Evolutionary conservation across 2,329 filamentous ascomycete genomes (phyloP).

Genomic region (Curvularia eragrostidis): DNA sequence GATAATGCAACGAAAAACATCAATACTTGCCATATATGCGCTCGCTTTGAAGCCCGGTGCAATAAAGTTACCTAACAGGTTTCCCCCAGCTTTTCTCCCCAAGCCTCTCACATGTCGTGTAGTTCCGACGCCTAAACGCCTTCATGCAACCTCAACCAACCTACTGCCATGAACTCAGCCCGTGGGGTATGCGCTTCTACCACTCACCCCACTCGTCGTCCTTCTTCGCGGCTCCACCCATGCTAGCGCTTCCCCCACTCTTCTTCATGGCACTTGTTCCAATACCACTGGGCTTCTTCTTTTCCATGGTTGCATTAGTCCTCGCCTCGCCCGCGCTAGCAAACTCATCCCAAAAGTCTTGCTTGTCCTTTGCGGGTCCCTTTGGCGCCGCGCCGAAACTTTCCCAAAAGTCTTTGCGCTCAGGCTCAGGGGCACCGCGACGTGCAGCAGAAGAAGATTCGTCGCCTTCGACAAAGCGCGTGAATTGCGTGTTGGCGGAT

Average conservation of each 20-base stretch:
- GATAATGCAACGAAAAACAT: background rate
- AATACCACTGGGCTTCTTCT: constrained; percentile 58
- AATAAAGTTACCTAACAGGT: background rate
- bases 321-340: constrained; percentile 42
- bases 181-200: constrained; percentile 35
- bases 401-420: constrained; percentile 66
- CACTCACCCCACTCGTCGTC: constrained; percentile 66
- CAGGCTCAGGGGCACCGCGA: constrained; percentile 56
- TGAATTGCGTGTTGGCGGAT: constrained; percentile 79
- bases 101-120: background rate
- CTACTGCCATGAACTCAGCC: background rate
- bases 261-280: constrained; percentile 71
- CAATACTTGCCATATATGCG: background rate
- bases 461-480: constrained; percentile 83
- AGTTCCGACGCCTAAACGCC: constrained; percentile 13
- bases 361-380: constrained; percentile 59
- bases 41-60: constrained; percentile 1
- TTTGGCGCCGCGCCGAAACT: constrained; percentile 72
- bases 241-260: constrained; percentile 32
- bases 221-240: constrained; percentile 52
- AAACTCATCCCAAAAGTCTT: constrained; percentile 60
- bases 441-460: constrained; percentile 10
- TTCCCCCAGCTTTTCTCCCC: background rate
- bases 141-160: background rate
- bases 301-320: constrained; percentile 29